Evolutionary conservation across 2,329 filamentous ascomycete genomes (phyloP).

Genomic region (Fusarium sp.): DNA sequence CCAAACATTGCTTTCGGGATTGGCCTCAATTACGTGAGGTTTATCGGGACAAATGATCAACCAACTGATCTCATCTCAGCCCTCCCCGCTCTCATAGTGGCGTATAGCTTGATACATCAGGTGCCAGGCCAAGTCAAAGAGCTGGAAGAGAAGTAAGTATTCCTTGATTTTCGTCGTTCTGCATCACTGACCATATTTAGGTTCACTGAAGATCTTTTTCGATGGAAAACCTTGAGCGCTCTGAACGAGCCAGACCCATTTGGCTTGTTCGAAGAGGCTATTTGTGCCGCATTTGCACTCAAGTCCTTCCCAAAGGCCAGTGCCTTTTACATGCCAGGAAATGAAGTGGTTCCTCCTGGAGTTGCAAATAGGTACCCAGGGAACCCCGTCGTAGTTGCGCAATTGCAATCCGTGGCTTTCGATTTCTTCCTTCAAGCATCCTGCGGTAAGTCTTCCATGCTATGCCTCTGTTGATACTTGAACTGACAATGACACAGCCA

Average conservation of each 20-base stretch:
- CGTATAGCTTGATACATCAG: neutral
- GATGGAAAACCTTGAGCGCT: neutral
- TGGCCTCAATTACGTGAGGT: constrained; percentile 25
- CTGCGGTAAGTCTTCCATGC: neutral
- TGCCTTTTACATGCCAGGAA: neutral
- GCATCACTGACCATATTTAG: too few species aligned
- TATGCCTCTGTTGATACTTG: neutral
- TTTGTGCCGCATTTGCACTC: neutral
- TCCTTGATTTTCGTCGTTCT: too few species aligned
- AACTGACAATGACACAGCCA: neutral
- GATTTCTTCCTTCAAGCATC: neutral
- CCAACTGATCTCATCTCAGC: neutral
- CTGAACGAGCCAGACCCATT: neutral
- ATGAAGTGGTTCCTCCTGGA: neutral
- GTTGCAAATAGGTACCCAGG: neutral
- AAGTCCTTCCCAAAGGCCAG: neutral
- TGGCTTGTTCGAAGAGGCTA: neutral
- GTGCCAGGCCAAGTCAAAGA: neutral
- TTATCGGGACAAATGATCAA: neutral
- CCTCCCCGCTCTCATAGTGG: neutral
- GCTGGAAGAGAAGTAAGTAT: neutral
- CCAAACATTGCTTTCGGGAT: constrained; percentile 4
- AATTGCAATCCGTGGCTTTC: neutral
- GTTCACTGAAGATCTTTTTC: neutral
- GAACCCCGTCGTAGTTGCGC: neutral